A percentile compares a stretch with the other conserved stretches of the same genome.
Conservation (phyloP, 768 basidiomycete species). For the Kwoniella bestiolae region DNA sequence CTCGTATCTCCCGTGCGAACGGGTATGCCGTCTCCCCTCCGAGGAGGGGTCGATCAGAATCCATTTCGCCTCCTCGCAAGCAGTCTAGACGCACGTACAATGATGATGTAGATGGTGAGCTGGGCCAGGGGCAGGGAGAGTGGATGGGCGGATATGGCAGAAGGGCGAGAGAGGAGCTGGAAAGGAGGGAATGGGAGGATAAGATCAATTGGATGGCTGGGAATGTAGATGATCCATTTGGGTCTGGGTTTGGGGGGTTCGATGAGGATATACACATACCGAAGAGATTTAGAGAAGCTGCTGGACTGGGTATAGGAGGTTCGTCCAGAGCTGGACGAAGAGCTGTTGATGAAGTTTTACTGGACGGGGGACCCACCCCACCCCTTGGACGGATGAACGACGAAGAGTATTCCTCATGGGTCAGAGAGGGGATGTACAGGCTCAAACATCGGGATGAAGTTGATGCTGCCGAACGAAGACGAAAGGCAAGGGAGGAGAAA, state of each 20-base stretch:
- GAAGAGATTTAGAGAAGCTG: constrained; percentile 65
- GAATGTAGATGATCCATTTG: constrained; percentile 11
- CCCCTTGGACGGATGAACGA: constrained; percentile 71
- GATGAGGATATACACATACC: constrained; percentile 67
- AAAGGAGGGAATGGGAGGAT: constrained; percentile 29
- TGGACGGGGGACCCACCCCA: constrained; percentile 52
- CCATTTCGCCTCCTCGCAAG: constrained; percentile 49
- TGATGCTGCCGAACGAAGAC: constrained; percentile 31
- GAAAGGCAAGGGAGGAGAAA: constrained; percentile 61
- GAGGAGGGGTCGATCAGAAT: constrained; percentile 29
- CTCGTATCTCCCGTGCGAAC: constrained; percentile 50
- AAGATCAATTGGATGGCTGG: constrained; percentile 31
- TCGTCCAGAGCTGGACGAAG: background rate
- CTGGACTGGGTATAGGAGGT: constrained; percentile 24
- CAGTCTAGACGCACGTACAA: constrained; percentile 6
- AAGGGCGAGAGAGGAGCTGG: constrained; percentile 14
- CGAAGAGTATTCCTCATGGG: constrained; percentile 85
- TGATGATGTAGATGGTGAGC: constrained; percentile 22
- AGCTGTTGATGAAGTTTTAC: constrained; percentile 60
- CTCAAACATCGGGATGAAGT: constrained; percentile 48
- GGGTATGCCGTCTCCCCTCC: constrained; percentile 50
- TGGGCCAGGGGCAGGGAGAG: constrained; percentile 57
- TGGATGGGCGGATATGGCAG: constrained; percentile 58
- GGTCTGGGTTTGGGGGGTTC: background rate
- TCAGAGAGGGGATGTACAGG: constrained; percentile 84